Conservation (phyloP, 805 yeast species). For the Schwanniomyces occidentalis region DNA sequence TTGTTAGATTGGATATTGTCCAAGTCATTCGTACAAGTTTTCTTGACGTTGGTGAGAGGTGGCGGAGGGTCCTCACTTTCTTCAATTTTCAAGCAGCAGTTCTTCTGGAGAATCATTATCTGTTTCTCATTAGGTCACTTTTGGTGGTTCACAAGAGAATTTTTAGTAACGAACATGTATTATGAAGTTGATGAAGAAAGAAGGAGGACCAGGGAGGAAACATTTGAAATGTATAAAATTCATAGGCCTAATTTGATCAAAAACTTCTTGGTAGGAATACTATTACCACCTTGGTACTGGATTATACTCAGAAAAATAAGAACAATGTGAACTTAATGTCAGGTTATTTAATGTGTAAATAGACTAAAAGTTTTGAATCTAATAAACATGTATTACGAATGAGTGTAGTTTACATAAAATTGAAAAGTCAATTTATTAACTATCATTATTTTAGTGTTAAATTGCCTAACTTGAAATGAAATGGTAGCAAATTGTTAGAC, state of each 20-base stretch:
- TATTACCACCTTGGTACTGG: conserved; percentile 41
- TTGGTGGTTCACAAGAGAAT: conserved; percentile 35
- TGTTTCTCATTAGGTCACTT: conserved; percentile 25
- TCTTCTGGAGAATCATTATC: conserved; percentile 14
- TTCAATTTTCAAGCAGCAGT: conserved; percentile 9
- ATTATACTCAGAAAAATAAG: conserved; percentile 15
- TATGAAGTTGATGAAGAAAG: conserved; percentile 17
- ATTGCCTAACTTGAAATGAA: too few species aligned
- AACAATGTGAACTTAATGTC: not conserved
- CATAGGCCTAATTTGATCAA: conserved; percentile 12
- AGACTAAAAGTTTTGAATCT: too few species aligned
- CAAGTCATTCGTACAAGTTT: conserved; percentile 9
- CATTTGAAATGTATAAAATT: conserved; percentile 11
- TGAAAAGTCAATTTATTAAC: too few species aligned
- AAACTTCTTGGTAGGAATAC: conserved; percentile 9
- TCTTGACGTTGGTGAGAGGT: too few species aligned
- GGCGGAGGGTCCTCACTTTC: too few species aligned
- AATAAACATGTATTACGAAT: too few species aligned
- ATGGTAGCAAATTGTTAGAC: too few species aligned
- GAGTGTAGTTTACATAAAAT: too few species aligned
- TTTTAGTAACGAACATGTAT: conserved; percentile 13
- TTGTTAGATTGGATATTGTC: conserved; percentile 10
- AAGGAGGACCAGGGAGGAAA: conserved; percentile 11
- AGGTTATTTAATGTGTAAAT: too few species aligned
- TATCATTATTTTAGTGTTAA: too few species aligned